These are phyloP conservation scores for Ogataea hybrid DNA, from an alignment of 1,139 yeast species.

Conservation along the genomic window DNA sequence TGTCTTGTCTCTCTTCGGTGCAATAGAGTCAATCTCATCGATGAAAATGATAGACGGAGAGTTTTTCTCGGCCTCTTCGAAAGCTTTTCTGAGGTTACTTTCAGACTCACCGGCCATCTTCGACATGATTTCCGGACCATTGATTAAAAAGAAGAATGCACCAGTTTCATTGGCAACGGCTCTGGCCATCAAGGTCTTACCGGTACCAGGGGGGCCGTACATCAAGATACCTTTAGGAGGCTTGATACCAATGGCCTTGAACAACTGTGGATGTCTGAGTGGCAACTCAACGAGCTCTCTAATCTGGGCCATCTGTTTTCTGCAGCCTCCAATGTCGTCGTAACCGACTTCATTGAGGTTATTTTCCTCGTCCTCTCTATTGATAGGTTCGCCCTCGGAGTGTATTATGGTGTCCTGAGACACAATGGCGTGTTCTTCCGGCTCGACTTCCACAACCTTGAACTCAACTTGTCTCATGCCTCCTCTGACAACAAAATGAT, in stretches of 20 bases:
- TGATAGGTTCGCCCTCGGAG: conserved; percentile 98
- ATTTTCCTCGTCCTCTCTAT: conserved; percentile 98
- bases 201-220: conserved; percentile 99
- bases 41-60: conserved; percentile 97
- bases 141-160: conserved; percentile 94
- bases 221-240: conserved; percentile 96
- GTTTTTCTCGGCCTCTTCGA: conserved; percentile 98
- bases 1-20: conserved; percentile 99
- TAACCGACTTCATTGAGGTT: conserved; percentile 95
- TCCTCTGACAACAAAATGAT: conserved; percentile 93
- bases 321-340: conserved; percentile 98
- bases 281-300: conserved; percentile 97
- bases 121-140: conserved; percentile 99
- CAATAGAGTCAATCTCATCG: conserved; percentile 98
- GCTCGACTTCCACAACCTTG: conserved; percentile 97
- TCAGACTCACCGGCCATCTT: conserved; percentile 99
- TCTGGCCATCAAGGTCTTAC: conserved; percentile 98
- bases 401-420: conserved; percentile 98
- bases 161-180: conserved; percentile 99
- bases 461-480: conserved; percentile 99
- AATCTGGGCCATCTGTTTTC: conserved; percentile 98
- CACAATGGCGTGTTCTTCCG: conserved; percentile 95
- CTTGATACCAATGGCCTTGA: conserved; percentile 95
- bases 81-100: conserved; percentile 94
- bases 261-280: conserved; percentile 93